Base-by-base conservation (phyloP, 345 rosid genomes). In the Eucalyptus brandiana region DNA sequence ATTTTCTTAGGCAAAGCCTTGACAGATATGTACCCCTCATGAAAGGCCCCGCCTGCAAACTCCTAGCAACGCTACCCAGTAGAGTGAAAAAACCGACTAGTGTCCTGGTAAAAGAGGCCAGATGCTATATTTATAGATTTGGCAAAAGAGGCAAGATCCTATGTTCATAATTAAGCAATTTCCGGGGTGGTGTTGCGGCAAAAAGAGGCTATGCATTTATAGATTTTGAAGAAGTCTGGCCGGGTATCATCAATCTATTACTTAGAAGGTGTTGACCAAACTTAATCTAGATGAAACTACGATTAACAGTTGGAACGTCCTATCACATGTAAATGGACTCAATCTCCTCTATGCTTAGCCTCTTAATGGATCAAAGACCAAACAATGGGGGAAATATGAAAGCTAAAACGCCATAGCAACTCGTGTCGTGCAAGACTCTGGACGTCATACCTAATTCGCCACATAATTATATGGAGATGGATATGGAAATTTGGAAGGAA, bases 1-100 rank as follows among this genome's bases (percentile, higher is more conserved):
- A 67, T 28, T 48, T 87, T 87, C 49, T 42, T 49, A 18, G 80
- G 90, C 51, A 90, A 81, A 26, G 88, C 58, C 88, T 88, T 62
- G 45, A 87, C 47, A 76, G 30, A 76, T 76, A 40, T 21, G 83
- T 21, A 37, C 45, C 47, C 28, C 45, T 76, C 45, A 13, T 37
- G 83, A 76, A 76, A 76, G 83, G 83, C 47, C 28, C 28, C 5
- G 3, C 47, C 83, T 76, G 47, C 83, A 76, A 19, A 24, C 28
- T 76, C 83, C 83, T 12, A 21, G 45, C 83, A 37, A 76, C 28
- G 1, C 47, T 37, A 44, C 8, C 6, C 28, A 21, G 47, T 13
- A 21, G 47, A 76, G 83, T 3, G 5, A 76, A 76, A 76, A 37
- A 76, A 8, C 45, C 16, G 28, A 37, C 28, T 24, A 37, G 2